phyloP scores from a whole-genome alignment of 768 basidiomycete genomes.

The Suillus variegatus region DNA sequence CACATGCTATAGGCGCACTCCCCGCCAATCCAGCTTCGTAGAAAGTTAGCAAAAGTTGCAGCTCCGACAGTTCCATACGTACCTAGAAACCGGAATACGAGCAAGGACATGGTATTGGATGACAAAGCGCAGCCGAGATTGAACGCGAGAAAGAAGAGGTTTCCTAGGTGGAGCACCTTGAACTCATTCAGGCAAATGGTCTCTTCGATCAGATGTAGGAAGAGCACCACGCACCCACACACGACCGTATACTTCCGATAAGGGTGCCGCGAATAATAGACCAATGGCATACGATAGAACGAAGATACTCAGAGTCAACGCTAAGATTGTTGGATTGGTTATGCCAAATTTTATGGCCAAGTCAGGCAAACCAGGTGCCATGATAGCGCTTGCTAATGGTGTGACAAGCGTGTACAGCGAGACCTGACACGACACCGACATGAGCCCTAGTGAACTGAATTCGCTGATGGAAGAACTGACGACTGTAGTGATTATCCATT shows the following conservation, averaged over 20 bases:
- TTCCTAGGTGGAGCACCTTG: not conserved
- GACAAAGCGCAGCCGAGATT: not conserved
- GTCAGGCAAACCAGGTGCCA: not conserved
- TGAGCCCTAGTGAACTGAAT: not conserved
- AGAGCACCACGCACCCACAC: not conserved
- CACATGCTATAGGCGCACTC: not conserved
- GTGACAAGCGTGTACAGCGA: not conserved
- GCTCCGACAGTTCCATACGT: not conserved
- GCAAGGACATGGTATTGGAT: not conserved
- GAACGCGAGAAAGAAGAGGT: not conserved
- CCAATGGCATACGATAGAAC: not conserved
- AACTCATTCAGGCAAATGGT: not conserved
- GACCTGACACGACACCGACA: not conserved
- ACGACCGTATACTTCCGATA: not conserved
- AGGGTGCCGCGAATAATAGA: not conserved
- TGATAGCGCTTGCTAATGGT: not conserved
- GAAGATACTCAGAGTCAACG: not conserved
- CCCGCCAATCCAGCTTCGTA: not conserved
- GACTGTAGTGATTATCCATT: not conserved
- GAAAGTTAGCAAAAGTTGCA: not conserved
- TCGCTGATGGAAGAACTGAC: not conserved
- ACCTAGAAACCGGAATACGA: not conserved
- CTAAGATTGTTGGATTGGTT: not conserved
- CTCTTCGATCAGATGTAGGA: not conserved
- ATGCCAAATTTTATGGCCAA: not conserved